A percentile compares a stretch with the other conserved stretches of the same genome.
Conservation (phyloP, 768 basidiomycete genomes). For the Neoboletus subvelutipes region DNA sequence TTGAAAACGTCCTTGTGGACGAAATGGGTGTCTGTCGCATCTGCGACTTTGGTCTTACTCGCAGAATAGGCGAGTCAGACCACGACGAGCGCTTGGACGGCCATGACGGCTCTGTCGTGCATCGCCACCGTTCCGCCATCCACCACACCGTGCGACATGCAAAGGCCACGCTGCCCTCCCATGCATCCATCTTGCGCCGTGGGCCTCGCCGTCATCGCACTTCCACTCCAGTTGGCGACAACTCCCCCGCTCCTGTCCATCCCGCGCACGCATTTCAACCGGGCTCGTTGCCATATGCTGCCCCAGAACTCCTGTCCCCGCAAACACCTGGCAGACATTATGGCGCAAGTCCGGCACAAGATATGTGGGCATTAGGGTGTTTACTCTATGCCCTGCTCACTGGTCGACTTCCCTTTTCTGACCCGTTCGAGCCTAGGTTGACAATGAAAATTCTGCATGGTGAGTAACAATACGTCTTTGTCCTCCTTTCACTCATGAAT, state of each 20-base stretch:
- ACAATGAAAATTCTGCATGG: constrained; percentile 91
- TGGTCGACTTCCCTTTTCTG: constrained; percentile 82
- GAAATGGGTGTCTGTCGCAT: constrained; percentile 86
- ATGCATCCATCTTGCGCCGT: constrained; percentile 26
- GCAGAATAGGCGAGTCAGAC: constrained; percentile 54
- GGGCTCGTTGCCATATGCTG: constrained; percentile 88
- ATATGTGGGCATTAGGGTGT: constrained; percentile 95
- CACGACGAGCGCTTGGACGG: constrained; percentile 32
- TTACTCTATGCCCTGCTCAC: constrained; percentile 84
- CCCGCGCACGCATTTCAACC: constrained; percentile 53
- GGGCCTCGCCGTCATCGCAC: constrained; percentile 49
- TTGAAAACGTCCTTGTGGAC: constrained; percentile 94
- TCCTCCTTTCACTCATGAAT: constrained; percentile 8
- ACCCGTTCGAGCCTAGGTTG: constrained; percentile 88
- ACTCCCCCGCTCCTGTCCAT: constrained; percentile 30
- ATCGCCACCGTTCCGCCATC: constrained; percentile 31
- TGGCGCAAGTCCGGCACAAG: constrained; percentile 66
- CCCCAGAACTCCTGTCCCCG: constrained; percentile 82
- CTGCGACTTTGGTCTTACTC: constrained; percentile 81
- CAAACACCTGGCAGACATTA: constrained; percentile 40
- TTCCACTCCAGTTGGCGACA: constrained; percentile 41
- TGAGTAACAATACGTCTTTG: constrained; percentile 34
- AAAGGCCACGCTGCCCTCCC: constrained; percentile 19
- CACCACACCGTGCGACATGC: constrained; percentile 26
- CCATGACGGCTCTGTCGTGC: constrained; percentile 5